Evolutionary conservation across 345 rosid genomes (phyloP).

Genomic region (Syzygium jambos): DNA sequence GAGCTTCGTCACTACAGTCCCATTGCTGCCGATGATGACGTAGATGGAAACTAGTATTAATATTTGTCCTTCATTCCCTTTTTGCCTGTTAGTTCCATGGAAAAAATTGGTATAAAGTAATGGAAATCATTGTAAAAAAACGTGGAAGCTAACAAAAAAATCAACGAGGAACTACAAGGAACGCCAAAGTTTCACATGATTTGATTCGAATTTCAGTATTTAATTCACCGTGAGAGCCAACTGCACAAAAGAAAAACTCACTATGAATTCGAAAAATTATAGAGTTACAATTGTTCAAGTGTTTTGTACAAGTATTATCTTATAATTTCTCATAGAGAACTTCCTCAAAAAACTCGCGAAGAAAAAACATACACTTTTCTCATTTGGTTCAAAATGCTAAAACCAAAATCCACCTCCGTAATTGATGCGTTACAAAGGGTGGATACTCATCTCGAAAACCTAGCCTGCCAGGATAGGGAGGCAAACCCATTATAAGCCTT

Average conservation of each 20-base stretch:
- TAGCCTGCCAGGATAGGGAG: not conserved
- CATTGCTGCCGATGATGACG: not conserved
- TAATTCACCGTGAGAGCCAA: not conserved
- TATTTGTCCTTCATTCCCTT: not conserved
- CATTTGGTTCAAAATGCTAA: not conserved
- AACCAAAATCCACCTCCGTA: not conserved
- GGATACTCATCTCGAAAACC: not conserved
- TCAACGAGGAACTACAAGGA: not conserved
- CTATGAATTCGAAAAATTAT: not conserved
- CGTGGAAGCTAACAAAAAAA: not conserved
- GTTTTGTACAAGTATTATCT: too few relatives aligned
- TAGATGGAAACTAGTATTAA: not conserved
- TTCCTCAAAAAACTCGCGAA: not conserved
- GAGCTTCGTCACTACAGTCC: not conserved
- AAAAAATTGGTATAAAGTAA: not conserved
- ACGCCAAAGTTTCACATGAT: not conserved
- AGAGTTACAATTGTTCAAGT: not conserved
- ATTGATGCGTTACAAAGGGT: not conserved
- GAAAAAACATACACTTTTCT: not conserved
- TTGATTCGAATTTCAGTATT: not conserved
- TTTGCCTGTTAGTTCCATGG: not conserved
- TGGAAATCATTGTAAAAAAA: not conserved
- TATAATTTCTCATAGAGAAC: not conserved
- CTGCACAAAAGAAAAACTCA: not conserved
- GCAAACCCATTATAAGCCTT: not conserved